Base-by-base conservation (phyloP, 768 basidiomycete species). In the Daedaleopsis nitida region DNA sequence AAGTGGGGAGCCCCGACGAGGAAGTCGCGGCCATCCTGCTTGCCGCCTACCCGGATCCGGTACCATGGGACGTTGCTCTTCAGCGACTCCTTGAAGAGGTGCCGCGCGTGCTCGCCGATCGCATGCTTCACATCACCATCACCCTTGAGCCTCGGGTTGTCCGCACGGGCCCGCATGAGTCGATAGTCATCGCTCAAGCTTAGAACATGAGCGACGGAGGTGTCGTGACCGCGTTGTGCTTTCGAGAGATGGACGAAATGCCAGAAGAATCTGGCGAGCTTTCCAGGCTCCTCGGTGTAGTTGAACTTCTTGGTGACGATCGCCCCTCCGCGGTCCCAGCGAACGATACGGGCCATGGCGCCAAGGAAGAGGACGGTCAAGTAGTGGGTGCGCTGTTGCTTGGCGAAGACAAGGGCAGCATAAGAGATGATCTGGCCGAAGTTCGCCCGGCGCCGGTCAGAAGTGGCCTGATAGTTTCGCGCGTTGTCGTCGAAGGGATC, bases 301-400 rank as follows among this genome's bases (percentile, higher is more conserved):
- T 38, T 14, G 37, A 38, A 38, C 37, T 38, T 38, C 37, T 38
- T 38, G 37, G 37, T 38, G 37, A 38, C 37, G 37, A 38, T 38
- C 37, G 53, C 4, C 16, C 60, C 55, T 2, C 55, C 21, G 12
- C 37, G 49, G 27, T 62, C 60, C 27, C 49, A 23, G 3, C 55
- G 55, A 6, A 32, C 10, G 27, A 62, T 27, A 10, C 55, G 55
- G 1, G 55, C 60, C 7, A 7, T 38, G 32, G 5, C 13, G 21
- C 56, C 56, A 1, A 48, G 9, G 51, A 57, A 35, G 34, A 53
- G 21, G 34, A 63, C 52, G 8, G 43, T 24, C 52, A 37, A 63
- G n/a, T 50, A 52, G 38, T 55, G 38, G 14, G 48, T 58, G 5
- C 52, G 52, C 1, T 63, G 62, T 23, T 63, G 62, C 34, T 23